Percentiles rank a stretch among this genome's conserved stretches.
These are phyloP conservation scores for Globisporangium rhizosaccharum DNA, from an alignment of 352 stramenopile species.

Conservation along the genomic window DNA sequence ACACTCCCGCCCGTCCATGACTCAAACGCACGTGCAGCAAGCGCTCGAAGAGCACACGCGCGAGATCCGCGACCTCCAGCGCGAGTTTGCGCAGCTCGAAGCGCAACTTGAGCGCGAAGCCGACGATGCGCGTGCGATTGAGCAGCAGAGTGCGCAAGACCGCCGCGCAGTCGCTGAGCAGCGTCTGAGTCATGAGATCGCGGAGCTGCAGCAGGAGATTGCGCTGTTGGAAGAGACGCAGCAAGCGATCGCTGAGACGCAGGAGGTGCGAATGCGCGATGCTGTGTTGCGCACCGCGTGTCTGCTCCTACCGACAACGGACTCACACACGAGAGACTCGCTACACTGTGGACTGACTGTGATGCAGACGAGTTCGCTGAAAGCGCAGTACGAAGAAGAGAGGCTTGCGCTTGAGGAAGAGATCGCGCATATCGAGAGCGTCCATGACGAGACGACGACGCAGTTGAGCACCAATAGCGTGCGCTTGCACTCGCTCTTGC, in stretches of 20 bases:
- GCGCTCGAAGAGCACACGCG: conserved; percentile 39
- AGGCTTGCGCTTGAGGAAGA: conserved; percentile 54
- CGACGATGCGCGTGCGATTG: conserved; percentile 10
- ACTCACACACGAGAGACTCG: not conserved
- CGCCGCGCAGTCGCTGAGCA: conserved; percentile 27
- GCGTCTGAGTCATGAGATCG: conserved; percentile 38
- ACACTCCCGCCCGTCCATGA: not conserved
- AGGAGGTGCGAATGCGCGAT: no score
- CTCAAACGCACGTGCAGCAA: conserved; percentile 4
- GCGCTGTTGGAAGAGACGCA: conserved; percentile 45
- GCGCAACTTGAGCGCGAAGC: conserved; percentile 30
- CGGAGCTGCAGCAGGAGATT: conserved; percentile 54
- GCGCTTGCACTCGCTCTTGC: conserved; percentile 59
- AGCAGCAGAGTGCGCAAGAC: conserved; percentile 28
- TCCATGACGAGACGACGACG: conserved; percentile 41
- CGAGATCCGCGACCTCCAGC: conserved; percentile 48
- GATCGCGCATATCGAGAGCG: conserved; percentile 42
- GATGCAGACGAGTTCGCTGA: conserved; percentile 45
- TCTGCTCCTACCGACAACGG: not conserved
- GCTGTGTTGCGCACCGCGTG: no score
- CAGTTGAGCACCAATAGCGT: conserved; percentile 50
- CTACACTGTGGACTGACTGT: conserved; percentile 4
- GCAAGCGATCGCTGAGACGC: conserved; percentile 39
- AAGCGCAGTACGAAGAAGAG: conserved; percentile 63
- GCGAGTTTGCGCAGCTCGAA: conserved; percentile 38